phyloP scores from a whole-genome alignment of 257 asterid species.

The Nicotiana obtusifolia region DNA sequence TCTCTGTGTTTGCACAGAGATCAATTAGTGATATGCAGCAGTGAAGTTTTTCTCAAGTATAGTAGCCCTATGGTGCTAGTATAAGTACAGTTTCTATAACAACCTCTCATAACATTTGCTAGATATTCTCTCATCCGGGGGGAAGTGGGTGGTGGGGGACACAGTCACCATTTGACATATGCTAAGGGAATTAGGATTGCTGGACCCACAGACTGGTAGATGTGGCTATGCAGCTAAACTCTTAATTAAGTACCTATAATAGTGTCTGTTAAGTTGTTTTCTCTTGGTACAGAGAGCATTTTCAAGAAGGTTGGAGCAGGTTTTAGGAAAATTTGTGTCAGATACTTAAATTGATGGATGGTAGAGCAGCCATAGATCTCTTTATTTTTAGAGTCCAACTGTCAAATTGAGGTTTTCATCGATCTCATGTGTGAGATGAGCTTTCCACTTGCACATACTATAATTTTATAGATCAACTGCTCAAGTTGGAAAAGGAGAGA shows the following conservation, averaged over 20 bases:
- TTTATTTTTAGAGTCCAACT: neutral
- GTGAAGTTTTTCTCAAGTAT: neutral
- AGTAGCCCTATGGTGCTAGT: neutral
- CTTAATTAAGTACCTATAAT: neutral
- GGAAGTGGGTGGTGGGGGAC: neutral
- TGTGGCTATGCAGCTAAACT: neutral
- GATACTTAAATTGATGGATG: neutral
- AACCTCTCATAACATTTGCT: neutral
- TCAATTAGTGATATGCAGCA: neutral
- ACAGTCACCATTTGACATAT: neutral
- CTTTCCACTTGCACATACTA: neutral
- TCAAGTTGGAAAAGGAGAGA: neutral
- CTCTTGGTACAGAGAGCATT: neutral
- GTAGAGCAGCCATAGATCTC: conserved; percentile 2
- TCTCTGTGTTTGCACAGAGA: neutral
- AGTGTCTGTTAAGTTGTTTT: neutral
- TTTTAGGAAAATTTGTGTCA: neutral
- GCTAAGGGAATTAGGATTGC: neutral
- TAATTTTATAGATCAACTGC: neutral
- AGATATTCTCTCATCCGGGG: neutral
- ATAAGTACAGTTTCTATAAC: neutral
- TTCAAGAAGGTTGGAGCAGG: neutral
- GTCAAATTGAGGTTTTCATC: neutral
- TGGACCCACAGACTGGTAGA: neutral
- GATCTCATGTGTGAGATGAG: neutral